Evolutionary conservation across 768 basidiomycete genomes (phyloP), one percentile per base, ranked within the genome.

Genomic region (Xerocomus potaroensis): DNA sequence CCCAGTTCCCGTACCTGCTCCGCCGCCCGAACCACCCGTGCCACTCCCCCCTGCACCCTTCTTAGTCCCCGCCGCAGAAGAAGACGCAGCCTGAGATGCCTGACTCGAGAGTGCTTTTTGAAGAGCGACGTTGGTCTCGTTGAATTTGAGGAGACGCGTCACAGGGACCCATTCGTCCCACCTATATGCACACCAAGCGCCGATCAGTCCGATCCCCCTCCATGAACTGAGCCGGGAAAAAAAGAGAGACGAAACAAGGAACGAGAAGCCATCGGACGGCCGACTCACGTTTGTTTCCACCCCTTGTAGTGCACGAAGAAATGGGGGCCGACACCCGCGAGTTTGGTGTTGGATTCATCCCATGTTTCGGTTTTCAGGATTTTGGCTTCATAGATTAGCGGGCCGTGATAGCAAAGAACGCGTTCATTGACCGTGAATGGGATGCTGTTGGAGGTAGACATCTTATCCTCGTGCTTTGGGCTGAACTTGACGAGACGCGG

Each of bases 281-380:
- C 9, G 18, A 72, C 80, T 55, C 63, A 94, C 91, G 91, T 94
- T 66, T 91, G 88, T 65, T 97, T 99, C 96, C 96, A 99, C 8
- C 96, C 96, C 68, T 97, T 96, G 76, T 99, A 99, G 66, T 99
- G 96, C 31, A 99, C 94, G 50, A 88, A 84, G 68, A 91, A 97
- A 58, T 95, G 91, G 4, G 81, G 79, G 6, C 94, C 95, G 3
- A 77, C 65, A 9, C 67, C 63, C 6, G 82, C 80, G 5, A 78
- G 75, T 33, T 78, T 73, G 1, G 83, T 78, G 45, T 72, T 82
- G 15, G 72, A 66, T 56, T 85, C 83, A 48, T 83, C 80, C 69
- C 81, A 84, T 32, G 70, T 75, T 49, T 84, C 81, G 10, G 66
- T 62, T 56, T 82, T 76, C 55, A 94, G 76, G n/a, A 97, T 74